These are phyloP conservation scores for Monosporascus ibericus DNA, from an alignment of 2,329 filamentous ascomycete species.

Conservation along the genomic window DNA sequence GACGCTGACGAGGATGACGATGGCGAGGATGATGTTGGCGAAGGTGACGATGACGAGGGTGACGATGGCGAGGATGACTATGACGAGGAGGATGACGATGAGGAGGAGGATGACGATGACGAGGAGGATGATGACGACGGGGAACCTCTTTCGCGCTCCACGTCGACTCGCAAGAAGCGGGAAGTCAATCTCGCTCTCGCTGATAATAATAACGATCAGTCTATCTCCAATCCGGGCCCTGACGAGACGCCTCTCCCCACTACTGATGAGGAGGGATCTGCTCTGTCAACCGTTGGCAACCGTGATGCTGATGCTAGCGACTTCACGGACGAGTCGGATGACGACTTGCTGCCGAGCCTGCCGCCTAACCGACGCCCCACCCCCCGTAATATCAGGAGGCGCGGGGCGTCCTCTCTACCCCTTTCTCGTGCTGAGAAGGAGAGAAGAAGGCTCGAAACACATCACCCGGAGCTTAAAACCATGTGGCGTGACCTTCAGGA, in stretches of 20 bases:
- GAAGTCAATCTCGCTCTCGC: conserved; percentile 1
- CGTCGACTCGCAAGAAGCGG: conserved; percentile 8
- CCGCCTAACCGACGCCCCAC: conserved; percentile 13
- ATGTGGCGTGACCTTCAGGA: conserved; percentile 80
- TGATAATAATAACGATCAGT: background rate
- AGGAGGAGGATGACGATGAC: conserved; percentile 8
- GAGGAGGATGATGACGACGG: conserved; percentile 1
- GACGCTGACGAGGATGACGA: conserved; percentile 1
- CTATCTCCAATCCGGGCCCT: background rate
- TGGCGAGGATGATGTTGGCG: conserved; percentile 9
- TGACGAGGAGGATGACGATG: conserved; percentile 4
- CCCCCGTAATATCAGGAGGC: background rate
- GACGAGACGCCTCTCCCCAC: background rate
- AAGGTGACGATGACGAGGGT: conserved; percentile 15
- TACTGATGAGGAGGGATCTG: background rate
- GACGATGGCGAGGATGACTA: conserved; percentile 16
- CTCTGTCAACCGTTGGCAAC: background rate
- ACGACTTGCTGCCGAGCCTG: conserved; percentile 29
- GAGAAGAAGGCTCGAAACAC: conserved; percentile 61
- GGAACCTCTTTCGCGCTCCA: conserved; percentile 2
- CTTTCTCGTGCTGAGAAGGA: conserved; percentile 32
- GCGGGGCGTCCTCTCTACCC: conserved; percentile 1
- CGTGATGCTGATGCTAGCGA: background rate
- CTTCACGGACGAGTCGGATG: background rate
- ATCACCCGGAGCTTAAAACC: conserved; percentile 71